Evolutionary conservation across 164 flowering plant genomes (phyloP).

Genomic region (Euptelea pleiosperma): DNA sequence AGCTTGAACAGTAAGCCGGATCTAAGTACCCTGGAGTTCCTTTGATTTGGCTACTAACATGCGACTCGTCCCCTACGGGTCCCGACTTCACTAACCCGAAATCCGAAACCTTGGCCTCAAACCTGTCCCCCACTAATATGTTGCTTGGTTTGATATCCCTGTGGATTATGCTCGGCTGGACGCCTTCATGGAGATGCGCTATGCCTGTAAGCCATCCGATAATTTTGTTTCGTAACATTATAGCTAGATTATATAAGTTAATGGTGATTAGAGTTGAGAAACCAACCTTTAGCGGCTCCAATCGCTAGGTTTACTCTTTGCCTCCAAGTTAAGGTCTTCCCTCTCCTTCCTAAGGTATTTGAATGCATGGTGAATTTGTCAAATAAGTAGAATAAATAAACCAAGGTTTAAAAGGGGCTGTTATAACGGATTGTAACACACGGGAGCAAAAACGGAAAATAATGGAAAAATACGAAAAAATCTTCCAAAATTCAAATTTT

Average conservation of each 20-base stretch:
- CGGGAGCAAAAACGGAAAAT: no score
- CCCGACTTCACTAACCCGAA: conserved; percentile 65
- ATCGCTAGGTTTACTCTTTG: conserved; percentile 66
- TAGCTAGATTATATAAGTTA: no score
- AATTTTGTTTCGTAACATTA: background rate
- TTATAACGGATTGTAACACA: no score
- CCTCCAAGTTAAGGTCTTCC: conserved; percentile 59
- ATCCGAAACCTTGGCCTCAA: conserved; percentile 67
- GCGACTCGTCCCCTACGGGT: conserved; percentile 62
- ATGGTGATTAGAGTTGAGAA: background rate
- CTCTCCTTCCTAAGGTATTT: conserved; percentile 38
- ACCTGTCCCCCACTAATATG: conserved; percentile 53
- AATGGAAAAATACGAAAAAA: no score
- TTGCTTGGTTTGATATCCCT: conserved; percentile 75
- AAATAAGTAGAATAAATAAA: no score
- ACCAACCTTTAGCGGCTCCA: conserved; percentile 71
- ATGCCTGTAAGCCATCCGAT: conserved; percentile 35
- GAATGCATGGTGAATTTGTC: background rate
- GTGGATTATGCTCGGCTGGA: conserved; percentile 66
- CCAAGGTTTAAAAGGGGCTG: no score
- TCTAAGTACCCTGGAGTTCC: conserved; percentile 78
- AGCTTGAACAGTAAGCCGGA: conserved; percentile 65
- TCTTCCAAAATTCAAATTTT: no score
- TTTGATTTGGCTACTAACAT: conserved; percentile 69
- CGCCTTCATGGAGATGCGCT: conserved; percentile 59